Conservation (phyloP, 805 yeast species). For the Starmerella bombi region DNA sequence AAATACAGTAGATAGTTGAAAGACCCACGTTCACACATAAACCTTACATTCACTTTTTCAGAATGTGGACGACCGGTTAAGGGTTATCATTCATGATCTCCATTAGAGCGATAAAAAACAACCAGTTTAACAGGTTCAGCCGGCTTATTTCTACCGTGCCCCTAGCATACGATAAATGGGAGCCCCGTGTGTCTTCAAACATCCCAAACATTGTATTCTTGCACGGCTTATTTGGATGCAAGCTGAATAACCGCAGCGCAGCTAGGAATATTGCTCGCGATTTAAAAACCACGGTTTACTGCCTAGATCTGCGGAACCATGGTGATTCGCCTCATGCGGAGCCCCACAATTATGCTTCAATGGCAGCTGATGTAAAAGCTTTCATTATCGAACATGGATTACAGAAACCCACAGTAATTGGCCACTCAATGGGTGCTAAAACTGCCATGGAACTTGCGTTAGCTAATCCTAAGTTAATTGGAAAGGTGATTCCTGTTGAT, state of each 20-base stretch:
- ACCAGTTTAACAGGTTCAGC: not conserved
- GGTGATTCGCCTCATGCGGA: constrained; percentile 76
- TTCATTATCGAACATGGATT: constrained; percentile 42
- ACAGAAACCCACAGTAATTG: constrained; percentile 27
- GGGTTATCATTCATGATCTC: too few relatives aligned
- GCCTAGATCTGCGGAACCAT: constrained; percentile 68
- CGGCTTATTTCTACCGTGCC: constrained; percentile 13
- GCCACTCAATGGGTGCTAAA: constrained; percentile 66
- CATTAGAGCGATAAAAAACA: not conserved
- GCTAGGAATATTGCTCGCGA: constrained; percentile 37
- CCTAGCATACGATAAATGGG: constrained; percentile 22
- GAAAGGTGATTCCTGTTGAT: constrained; percentile 64
- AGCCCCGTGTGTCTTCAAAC: constrained; percentile 11
- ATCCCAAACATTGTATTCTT: constrained; percentile 41
- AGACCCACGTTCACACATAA: too few relatives aligned
- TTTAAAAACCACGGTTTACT: constrained; percentile 26
- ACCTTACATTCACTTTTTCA: too few relatives aligned
- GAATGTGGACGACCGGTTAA: too few relatives aligned
- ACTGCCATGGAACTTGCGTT: constrained; percentile 79
- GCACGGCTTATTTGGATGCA: constrained; percentile 85
- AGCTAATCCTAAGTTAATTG: constrained; percentile 46
- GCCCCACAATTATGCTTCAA: constrained; percentile 61
- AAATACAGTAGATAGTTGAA: too few relatives aligned
- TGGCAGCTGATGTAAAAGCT: constrained; percentile 73
- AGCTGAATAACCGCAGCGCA: constrained; percentile 67